Percentiles rank a stretch among this genome's conserved stretches.
Evolutionary conservation across 139 green algal species (phyloP).

Genomic region (Haematococcus lacustris): DNA sequence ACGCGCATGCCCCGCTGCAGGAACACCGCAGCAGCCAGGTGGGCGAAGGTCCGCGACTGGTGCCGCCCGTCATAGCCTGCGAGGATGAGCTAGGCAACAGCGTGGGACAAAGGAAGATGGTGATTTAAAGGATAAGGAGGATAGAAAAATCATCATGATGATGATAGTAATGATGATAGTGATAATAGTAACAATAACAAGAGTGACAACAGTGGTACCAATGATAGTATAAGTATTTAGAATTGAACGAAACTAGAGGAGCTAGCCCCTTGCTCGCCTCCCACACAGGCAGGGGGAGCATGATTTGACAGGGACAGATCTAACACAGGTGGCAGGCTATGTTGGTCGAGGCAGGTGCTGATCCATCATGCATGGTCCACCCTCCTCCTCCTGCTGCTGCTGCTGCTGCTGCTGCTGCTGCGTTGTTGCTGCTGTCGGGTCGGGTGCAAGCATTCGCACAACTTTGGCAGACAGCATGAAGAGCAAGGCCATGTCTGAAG

Average conservation of each 20-base stretch:
- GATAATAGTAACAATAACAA: background rate
- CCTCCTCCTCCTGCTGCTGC: too few relatives aligned
- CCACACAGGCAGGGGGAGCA: too few relatives aligned
- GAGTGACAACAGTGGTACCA: background rate
- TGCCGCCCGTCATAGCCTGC: constrained; percentile 58
- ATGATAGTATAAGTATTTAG: background rate
- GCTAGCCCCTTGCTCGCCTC: too few relatives aligned
- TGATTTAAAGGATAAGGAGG: background rate
- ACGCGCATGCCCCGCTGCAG: constrained; percentile 16
- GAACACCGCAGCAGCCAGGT: constrained; percentile 51
- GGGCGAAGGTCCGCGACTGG: constrained; percentile 40
- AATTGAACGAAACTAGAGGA: background rate
- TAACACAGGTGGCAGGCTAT: too few relatives aligned
- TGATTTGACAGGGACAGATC: too few relatives aligned
- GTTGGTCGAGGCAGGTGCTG: too few relatives aligned
- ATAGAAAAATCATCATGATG: background rate
- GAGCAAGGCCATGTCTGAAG: background rate
- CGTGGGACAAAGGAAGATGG: too few relatives aligned
- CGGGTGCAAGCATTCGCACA: background rate
- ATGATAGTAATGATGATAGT: background rate
- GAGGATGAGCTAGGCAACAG: background rate
- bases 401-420: too few relatives aligned
- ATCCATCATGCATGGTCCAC: background rate
- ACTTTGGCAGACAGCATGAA: background rate
- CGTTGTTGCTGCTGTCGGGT: background rate